Evolutionary conservation across 2,329 filamentous ascomycete species (phyloP).

Genomic region (Phyllosticta citrichinensis): DNA sequence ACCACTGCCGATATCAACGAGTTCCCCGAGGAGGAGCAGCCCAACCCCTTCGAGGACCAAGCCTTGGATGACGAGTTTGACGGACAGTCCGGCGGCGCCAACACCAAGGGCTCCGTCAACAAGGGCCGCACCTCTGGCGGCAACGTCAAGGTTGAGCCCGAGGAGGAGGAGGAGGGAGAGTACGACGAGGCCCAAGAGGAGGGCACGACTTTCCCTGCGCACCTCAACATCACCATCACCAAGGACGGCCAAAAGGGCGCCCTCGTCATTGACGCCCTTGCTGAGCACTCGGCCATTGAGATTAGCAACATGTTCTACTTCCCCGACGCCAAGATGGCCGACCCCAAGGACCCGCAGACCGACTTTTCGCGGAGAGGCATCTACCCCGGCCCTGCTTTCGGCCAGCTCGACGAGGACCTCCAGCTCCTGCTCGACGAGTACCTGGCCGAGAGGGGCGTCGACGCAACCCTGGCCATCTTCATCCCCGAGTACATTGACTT

Average conservation of each 20-base stretch:
- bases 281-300: conserved; percentile 75
- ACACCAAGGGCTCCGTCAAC: conserved; percentile 47
- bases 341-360: conserved; percentile 64
- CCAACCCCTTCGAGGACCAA: conserved; percentile 37
- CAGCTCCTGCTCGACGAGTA: conserved; percentile 88
- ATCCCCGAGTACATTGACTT: conserved; percentile 93
- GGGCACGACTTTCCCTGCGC: conserved; percentile 62
- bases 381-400: conserved; percentile 87
- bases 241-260: conserved; percentile 70
- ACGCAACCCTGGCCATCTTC: conserved; percentile 76
- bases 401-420: conserved; percentile 90
- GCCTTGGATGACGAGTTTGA: conserved; percentile 46
- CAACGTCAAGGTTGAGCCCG: conserved; percentile 45
- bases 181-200: conserved; percentile 35
- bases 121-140: conserved; percentile 40
- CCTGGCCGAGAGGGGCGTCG: conserved; percentile 88
- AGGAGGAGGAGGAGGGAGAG: conserved; percentile 52
- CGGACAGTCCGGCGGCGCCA: conserved; percentile 45
- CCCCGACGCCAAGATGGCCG: conserved; percentile 64
- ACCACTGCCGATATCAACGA: conserved; percentile 71
- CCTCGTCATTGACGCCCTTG: conserved; percentile 75
- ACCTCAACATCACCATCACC: conserved; percentile 78
- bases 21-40: conserved; percentile 40
- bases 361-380: conserved; percentile 65
- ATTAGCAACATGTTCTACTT: conserved; percentile 91